Conservation (phyloP, 2,329 filamentous ascomycete species). For the Lachnellula occidentalis region DNA sequence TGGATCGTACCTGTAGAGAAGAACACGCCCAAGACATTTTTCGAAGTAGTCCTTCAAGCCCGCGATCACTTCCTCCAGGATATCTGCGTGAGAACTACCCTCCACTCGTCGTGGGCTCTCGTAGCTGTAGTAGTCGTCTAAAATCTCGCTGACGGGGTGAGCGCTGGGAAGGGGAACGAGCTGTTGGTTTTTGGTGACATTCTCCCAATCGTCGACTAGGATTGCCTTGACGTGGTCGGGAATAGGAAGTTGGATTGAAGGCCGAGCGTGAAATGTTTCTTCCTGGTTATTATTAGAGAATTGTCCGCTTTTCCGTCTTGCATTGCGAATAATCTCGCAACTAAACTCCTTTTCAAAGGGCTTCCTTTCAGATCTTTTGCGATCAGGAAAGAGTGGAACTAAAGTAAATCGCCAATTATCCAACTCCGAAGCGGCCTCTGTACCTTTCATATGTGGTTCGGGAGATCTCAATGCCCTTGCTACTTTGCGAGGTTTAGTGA, state of each 20-base stretch:
- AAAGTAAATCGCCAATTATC: background rate
- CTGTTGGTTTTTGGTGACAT: conserved; percentile 91
- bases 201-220: conserved; percentile 98
- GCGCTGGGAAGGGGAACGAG: conserved; percentile 78
- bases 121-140: conserved; percentile 72
- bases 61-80: conserved; percentile 81
- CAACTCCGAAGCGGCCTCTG: background rate
- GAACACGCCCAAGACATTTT: conserved; percentile 76
- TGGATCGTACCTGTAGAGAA: conserved; percentile 64
- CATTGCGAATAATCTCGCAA: too few relatives aligned
- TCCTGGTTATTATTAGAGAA: conserved; percentile 53
- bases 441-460: background rate
- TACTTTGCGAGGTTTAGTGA: background rate
- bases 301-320: background rate
- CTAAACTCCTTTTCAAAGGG: background rate
- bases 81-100: conserved; percentile 69
- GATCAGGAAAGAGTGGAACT: background rate
- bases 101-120: conserved; percentile 61
- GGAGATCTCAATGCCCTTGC: background rate
- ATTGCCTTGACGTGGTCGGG: conserved; percentile 88
- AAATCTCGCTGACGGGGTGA: conserved; percentile 68
- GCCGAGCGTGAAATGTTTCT: conserved; percentile 76
- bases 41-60: conserved; percentile 94
- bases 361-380: background rate
- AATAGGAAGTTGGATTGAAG: conserved; percentile 78